Percentiles rank a stretch among this genome's conserved stretches.
Conservation (phyloP, 2,329 filamentous ascomycete genomes). For the Aspergillus transmontanensis region DNA sequence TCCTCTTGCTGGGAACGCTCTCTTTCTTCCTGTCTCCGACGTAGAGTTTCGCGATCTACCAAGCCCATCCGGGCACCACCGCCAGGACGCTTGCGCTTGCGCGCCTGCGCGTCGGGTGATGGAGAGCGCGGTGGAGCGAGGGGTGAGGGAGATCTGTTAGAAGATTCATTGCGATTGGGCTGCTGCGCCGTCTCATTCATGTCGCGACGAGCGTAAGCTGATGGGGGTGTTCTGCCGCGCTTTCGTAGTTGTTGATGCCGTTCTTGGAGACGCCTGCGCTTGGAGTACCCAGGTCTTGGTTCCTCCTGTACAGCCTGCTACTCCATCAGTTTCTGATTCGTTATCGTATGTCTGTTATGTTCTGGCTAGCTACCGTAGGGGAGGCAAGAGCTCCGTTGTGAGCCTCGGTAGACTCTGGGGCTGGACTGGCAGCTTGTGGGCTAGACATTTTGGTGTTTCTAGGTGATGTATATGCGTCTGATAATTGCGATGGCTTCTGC, state of each 20-base stretch:
- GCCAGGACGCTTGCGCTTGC: conserved; percentile 50
- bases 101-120: conserved; percentile 40
- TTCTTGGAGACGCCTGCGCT: conserved; percentile 44
- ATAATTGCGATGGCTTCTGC: background rate
- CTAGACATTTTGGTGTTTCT: background rate
- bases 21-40: conserved; percentile 47
- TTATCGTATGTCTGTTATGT: background rate
- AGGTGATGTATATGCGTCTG: background rate
- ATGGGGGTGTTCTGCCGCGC: conserved; percentile 40
- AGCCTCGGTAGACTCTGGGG: background rate
- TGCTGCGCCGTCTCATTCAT: conserved; percentile 21
- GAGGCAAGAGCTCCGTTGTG: background rate
- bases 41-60: conserved; percentile 41
- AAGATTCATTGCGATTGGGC: conserved; percentile 28
- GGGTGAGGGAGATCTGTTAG: conserved; percentile 44
- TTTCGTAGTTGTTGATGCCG: conserved; percentile 40
- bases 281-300: conserved; percentile 26
- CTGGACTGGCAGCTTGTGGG: background rate
- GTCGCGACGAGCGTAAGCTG: conserved; percentile 45
- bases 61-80: conserved; percentile 46
- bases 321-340: conserved; percentile 32
- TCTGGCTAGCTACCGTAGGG: background rate
- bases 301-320: conserved; percentile 22
- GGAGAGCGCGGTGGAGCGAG: conserved; percentile 44
- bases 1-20: conserved; percentile 45